These are phyloP conservation scores for Paracoccidioides brasiliensis DNA, from an alignment of 2,329 filamentous ascomycete genomes.

Conservation along the genomic window DNA sequence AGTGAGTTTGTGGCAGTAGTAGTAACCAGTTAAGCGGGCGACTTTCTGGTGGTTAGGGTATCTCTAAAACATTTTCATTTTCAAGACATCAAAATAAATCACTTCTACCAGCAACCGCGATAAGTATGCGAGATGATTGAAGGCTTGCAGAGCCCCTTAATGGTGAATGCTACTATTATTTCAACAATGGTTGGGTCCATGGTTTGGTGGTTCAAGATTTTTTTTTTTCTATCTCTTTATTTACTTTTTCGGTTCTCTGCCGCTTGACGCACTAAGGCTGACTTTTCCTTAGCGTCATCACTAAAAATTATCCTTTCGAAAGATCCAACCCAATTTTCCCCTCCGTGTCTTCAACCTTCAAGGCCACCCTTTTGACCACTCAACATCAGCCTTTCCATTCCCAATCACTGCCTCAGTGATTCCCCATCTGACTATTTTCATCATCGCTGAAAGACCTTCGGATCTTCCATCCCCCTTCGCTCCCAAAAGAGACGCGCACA, in stretches of 20 bases:
- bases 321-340: constrained; percentile 9
- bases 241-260: constrained; percentile 4
- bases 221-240: too few species aligned
- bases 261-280: constrained; percentile 9
- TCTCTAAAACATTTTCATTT: too few species aligned
- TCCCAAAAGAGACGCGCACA: constrained; percentile 29
- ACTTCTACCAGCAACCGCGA: too few species aligned
- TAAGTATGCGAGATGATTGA: too few species aligned
- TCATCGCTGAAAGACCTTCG: constrained; percentile 13
- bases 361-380: not conserved
- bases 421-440: constrained; percentile 13
- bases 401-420: constrained; percentile 10
- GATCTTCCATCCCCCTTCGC: constrained; percentile 15
- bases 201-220: not conserved
- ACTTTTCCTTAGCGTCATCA: constrained; percentile 13
- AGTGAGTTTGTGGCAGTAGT: too few species aligned
- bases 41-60: too few species aligned
- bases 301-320: constrained; percentile 12
- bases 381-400: constrained; percentile 4
- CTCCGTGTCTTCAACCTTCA: constrained; percentile 5
- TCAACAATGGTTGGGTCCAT: too few species aligned
- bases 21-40: too few species aligned
- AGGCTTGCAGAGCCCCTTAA: too few species aligned
- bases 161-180: too few species aligned
- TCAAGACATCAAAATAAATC: too few species aligned